Percentiles rank a stretch among this genome's conserved stretches.
These are phyloP conservation scores for Neofusicoccum parvum DNA, from an alignment of 2,329 filamentous ascomycete genomes.

Conservation along the genomic window DNA sequence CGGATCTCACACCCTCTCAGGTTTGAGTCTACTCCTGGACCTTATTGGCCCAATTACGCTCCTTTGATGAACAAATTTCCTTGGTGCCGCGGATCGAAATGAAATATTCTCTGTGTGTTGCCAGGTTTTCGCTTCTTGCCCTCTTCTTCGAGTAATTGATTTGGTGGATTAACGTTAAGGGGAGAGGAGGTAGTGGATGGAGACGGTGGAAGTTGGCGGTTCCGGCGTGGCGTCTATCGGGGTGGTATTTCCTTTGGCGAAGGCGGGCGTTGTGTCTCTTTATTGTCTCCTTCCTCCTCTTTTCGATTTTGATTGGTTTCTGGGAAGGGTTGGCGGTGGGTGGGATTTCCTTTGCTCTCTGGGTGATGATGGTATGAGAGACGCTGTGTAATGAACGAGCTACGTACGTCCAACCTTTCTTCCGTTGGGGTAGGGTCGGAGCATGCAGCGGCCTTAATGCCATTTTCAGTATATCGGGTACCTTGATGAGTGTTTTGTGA, in stretches of 20 bases:
- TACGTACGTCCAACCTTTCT: conserved; percentile 7
- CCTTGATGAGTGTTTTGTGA: background rate
- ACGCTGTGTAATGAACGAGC: conserved; percentile 19
- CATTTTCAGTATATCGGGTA: conserved; percentile 10
- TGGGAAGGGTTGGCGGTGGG: background rate
- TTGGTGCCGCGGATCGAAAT: background rate
- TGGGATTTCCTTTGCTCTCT: background rate
- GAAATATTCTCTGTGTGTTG: background rate
- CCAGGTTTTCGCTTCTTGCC: background rate
- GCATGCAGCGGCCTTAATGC: background rate
- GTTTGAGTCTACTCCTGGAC: too few relatives aligned
- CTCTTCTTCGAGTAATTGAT: conserved; percentile 3
- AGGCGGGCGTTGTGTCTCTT: background rate
- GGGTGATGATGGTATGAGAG: conserved; percentile 5
- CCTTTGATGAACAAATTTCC: conserved; percentile 2
- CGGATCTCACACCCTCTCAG: background rate
- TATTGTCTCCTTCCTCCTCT: background rate
- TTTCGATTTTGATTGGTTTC: background rate
- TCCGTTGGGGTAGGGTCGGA: background rate
- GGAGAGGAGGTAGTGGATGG: too few relatives aligned
- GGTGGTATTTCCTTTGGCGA: background rate
- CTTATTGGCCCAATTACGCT: background rate
- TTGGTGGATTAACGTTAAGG: background rate
- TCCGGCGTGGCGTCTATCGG: background rate
- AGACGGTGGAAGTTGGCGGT: background rate